Evolutionary conservation across 768 basidiomycete species (phyloP).

Genomic region (Tricholoma saponaceum): DNA sequence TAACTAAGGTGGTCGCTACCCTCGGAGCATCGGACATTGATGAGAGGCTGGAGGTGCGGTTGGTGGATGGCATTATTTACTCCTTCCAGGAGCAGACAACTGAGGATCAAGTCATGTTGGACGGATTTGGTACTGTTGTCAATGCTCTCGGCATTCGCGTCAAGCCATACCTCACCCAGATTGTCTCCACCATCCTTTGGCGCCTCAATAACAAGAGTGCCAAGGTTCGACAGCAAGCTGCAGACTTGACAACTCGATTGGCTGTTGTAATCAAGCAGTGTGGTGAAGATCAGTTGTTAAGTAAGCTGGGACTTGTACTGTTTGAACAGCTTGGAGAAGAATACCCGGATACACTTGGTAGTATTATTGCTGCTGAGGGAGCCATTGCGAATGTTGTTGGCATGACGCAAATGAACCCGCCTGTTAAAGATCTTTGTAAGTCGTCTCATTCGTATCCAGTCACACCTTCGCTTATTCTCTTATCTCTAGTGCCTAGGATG

Average conservation of each 20-base stretch:
- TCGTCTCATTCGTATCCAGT: conserved; percentile 16
- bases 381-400: conserved; percentile 99
- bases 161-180: conserved; percentile 97
- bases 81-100: conserved; percentile 99
- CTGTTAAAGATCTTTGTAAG: conserved; percentile 97
- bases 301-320: conserved; percentile 93
- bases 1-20: conserved; percentile 91
- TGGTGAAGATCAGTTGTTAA: conserved; percentile 92
- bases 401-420: conserved; percentile 99
- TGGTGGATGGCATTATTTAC: conserved; percentile 98
- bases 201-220: conserved; percentile 99
- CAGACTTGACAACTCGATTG: conserved; percentile 93
- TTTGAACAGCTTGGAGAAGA: conserved; percentile 99
- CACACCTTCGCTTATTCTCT: conserved; percentile 3
- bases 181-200: conserved; percentile 98
- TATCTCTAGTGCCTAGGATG: conserved; percentile 89
- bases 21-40: conserved; percentile 98
- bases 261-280: conserved; percentile 99
- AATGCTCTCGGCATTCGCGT: conserved; percentile 95
- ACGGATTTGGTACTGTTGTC: conserved; percentile 97
- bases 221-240: conserved; percentile 98
- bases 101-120: conserved; percentile 98
- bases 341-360: conserved; percentile 98
- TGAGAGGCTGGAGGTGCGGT: conserved; percentile 87
- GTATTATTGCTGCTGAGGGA: conserved; percentile 97